phyloP scores from a whole-genome alignment of 768 basidiomycete species.

The Mycena galericulata region DNA sequence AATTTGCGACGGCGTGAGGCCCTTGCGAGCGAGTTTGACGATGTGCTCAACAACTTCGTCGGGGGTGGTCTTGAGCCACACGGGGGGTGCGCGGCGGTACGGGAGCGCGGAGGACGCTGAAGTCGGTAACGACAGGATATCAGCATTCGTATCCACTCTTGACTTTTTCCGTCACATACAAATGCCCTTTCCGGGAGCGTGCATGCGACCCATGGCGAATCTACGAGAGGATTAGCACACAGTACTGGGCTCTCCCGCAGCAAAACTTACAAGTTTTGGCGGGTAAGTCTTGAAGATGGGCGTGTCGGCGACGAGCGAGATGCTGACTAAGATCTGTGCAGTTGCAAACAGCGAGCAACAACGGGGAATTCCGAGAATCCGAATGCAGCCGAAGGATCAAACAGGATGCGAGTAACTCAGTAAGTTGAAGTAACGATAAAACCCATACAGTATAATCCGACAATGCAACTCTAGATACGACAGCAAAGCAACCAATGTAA shows the following conservation, averaged over 20 bases:
- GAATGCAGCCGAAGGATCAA: no score
- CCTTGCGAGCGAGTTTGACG: constrained; percentile 97
- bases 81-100: constrained; percentile 93
- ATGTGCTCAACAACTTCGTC: constrained; percentile 98
- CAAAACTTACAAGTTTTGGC: constrained; percentile 32
- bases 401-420: no score
- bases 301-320: background rate
- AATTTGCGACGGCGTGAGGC: constrained; percentile 97
- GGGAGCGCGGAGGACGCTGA: constrained; percentile 95
- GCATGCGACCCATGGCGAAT: constrained; percentile 93
- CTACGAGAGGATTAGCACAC: constrained; percentile 35
- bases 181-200: constrained; percentile 99
- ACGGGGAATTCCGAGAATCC: no score
- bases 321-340: background rate
- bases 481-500: constrained; percentile 34
- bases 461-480: constrained; percentile 36
- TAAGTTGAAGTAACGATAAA: background rate
- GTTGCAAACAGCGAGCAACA: background rate
- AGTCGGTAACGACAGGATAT: constrained; percentile 17
- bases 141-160: constrained; percentile 15
- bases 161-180: constrained; percentile 63
- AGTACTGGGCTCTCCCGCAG: background rate
- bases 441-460: constrained; percentile 25
- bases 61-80: constrained; percentile 96
- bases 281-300: constrained; percentile 34